Conservation (phyloP, 257 asterid genomes). For the Dorcoceras hygrometricum region DNA sequence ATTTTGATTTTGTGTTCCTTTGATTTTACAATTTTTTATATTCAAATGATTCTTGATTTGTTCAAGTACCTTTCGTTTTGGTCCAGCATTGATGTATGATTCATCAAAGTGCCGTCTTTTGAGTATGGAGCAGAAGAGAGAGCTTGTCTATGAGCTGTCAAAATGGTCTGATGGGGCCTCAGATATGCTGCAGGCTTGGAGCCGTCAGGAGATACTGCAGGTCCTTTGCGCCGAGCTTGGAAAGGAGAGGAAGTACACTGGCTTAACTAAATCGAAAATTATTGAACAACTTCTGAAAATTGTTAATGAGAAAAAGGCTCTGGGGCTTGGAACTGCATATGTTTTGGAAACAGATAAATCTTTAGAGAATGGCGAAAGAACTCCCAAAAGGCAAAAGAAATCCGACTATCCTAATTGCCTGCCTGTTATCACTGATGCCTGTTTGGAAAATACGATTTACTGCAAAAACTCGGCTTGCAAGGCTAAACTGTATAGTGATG, state of each 20-base stretch:
- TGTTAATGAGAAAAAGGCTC: slow-evolving; percentile 61
- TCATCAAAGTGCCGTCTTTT: slow-evolving; percentile 69
- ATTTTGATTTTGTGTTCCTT: slow-evolving; percentile 10
- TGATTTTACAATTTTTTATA: slow-evolving; percentile 5
- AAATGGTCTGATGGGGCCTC: slow-evolving; percentile 65
- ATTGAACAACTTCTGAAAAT: slow-evolving; percentile 79
- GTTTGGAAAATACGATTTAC: slow-evolving; percentile 27
- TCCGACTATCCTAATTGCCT: slow-evolving; percentile 39
- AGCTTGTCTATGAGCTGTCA: slow-evolving; percentile 69
- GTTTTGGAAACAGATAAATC: slow-evolving; percentile 37
- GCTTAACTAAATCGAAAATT: slow-evolving; percentile 77
- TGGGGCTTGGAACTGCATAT: slow-evolving; percentile 32
- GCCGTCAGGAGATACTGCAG: slow-evolving; percentile 89
- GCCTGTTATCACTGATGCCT: slow-evolving; percentile 34
- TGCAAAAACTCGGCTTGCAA: slow-evolving; percentile 93
- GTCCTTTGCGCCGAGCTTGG: slow-evolving; percentile 94
- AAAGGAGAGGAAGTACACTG: slow-evolving; percentile 91
- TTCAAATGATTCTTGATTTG: neutral
- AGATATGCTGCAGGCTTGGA: slow-evolving; percentile 84
- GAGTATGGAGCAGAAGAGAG: slow-evolving; percentile 78
- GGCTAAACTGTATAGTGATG: slow-evolving; percentile 50
- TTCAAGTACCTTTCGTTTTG: slow-evolving; percentile 1
- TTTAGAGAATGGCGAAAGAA: slow-evolving; percentile 49
- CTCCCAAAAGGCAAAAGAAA: slow-evolving; percentile 73
- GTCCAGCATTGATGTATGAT: slow-evolving; percentile 57